These are phyloP conservation scores for Hyaloperonospora arabidopsidis DNA, from an alignment of 352 stramenopile genomes.

Conservation along the genomic window DNA sequence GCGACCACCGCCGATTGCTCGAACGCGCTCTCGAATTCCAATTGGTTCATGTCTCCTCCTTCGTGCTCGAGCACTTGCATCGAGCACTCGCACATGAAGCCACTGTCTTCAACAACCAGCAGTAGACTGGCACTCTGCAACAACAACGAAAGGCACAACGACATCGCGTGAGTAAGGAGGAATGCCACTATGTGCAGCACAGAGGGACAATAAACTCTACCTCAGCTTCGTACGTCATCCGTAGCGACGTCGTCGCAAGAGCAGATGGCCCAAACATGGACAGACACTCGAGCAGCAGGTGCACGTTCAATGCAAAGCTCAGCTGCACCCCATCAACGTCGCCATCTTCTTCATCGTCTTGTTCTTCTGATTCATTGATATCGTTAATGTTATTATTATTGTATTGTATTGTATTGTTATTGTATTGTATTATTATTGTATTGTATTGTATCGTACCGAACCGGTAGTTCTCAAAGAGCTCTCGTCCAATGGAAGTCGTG, in stretches of 20 bases:
- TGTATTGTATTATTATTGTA: too few species aligned
- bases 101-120: slow-evolving; percentile 73
- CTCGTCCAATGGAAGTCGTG: slow-evolving; percentile 69
- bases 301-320: slow-evolving; percentile 71
- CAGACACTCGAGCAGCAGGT: slow-evolving; percentile 67
- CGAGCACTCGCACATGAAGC: slow-evolving; percentile 78
- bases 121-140: slow-evolving; percentile 47
- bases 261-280: slow-evolving; percentile 67
- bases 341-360: slow-evolving; percentile 6
- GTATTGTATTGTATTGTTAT: too few species aligned
- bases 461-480: slow-evolving; percentile 69
- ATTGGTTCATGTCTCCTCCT: slow-evolving; percentile 51
- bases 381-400: too few species aligned
- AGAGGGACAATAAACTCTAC: slow-evolving; percentile 13
- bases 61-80: slow-evolving; percentile 79
- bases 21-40: slow-evolving; percentile 76
- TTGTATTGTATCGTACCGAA: slow-evolving; percentile 19
- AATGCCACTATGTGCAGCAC: background rate
- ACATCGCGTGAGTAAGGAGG: too few species aligned
- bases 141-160: background rate
- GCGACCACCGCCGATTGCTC: slow-evolving; percentile 65
- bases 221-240: slow-evolving; percentile 58
- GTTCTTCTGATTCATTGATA: slow-evolving; percentile 9
- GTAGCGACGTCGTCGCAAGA: slow-evolving; percentile 64
- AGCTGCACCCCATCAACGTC: slow-evolving; percentile 35